These are phyloP conservation scores for Fusarium nygamai DNA, from an alignment of 2,329 filamentous ascomycete species.

Conservation along the genomic window DNA sequence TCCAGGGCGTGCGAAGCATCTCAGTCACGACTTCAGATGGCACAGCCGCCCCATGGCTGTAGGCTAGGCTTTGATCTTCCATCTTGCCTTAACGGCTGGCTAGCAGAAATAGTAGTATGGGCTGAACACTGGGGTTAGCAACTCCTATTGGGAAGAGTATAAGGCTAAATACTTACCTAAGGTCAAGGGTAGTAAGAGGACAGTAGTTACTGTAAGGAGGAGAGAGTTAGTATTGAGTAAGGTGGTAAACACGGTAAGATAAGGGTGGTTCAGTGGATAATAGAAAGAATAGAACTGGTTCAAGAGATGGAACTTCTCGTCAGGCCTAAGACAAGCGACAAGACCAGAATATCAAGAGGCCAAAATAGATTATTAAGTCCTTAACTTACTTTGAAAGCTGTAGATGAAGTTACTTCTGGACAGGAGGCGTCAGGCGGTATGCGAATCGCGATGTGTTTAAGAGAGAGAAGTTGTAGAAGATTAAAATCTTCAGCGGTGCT, in stretches of 20 bases:
- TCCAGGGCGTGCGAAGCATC: constrained; percentile 29
- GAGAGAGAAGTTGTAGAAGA: background rate
- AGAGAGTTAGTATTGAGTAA: background rate
- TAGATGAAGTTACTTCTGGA: background rate
- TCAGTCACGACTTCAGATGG: background rate
- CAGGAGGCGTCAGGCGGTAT: background rate
- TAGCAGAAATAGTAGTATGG: background rate
- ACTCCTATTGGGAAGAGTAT: background rate
- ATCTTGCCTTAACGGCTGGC: background rate
- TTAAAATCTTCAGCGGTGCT: background rate
- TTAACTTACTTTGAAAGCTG: background rate
- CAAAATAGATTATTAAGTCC: no score
- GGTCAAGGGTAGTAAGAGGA: background rate
- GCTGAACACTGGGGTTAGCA: background rate
- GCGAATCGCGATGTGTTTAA: background rate
- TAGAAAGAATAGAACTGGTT: background rate
- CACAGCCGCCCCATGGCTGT: background rate
- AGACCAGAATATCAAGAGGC: no score
- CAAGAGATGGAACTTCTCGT: background rate
- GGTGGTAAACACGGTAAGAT: background rate
- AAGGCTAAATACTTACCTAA: background rate
- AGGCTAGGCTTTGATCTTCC: background rate
- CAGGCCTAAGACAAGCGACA: background rate
- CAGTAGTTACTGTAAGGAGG: background rate
- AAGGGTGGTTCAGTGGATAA: background rate